Evolutionary conservation across 2,329 filamentous ascomycete species (phyloP).

Genomic region (Aotearoamyces nothofagi): DNA sequence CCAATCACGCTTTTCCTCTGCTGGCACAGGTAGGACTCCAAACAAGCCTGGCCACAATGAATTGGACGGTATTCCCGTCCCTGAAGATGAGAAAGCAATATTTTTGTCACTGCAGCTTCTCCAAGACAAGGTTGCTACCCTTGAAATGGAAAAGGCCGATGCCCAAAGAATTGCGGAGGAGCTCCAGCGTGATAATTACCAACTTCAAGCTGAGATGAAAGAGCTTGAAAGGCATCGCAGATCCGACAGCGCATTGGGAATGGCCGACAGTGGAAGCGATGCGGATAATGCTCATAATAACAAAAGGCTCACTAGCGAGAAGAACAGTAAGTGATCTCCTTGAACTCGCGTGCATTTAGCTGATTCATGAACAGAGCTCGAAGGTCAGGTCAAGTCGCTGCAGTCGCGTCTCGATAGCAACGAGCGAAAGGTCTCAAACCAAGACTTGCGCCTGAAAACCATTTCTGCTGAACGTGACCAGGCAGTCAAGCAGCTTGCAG

Average conservation of each 20-base stretch:
- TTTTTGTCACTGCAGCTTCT: conserved; percentile 43
- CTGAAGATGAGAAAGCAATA: conserved; percentile 46
- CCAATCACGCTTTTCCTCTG: conserved; percentile 36
- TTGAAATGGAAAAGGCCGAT: conserved; percentile 39
- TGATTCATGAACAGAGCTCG: conserved; percentile 29
- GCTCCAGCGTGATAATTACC: conserved; percentile 33
- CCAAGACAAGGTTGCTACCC: conserved; percentile 37
- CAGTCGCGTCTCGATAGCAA: conserved; percentile 46
- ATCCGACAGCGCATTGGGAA: conserved; percentile 27
- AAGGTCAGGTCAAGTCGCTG: conserved; percentile 42
- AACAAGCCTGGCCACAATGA: conserved; percentile 25
- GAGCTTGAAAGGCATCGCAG: conserved; percentile 23
- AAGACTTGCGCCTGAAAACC: conserved; percentile 47
- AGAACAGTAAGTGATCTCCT: conserved; percentile 37
- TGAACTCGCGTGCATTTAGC: not conserved
- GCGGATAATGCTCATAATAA: conserved; percentile 24
- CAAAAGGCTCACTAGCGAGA: conserved; percentile 32
- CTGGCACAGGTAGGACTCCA: conserved; percentile 20
- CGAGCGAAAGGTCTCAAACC: conserved; percentile 44
- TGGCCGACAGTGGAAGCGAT: conserved; percentile 21
- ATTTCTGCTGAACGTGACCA: conserved; percentile 49
- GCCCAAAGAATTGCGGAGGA: conserved; percentile 31
- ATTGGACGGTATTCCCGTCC: conserved; percentile 37
- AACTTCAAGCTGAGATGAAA: conserved; percentile 29
- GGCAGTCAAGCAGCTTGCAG: conserved; percentile 43